phyloP scores from a whole-genome alignment of 805 yeast genomes.

The Cyberlindnera misumaiensis region DNA sequence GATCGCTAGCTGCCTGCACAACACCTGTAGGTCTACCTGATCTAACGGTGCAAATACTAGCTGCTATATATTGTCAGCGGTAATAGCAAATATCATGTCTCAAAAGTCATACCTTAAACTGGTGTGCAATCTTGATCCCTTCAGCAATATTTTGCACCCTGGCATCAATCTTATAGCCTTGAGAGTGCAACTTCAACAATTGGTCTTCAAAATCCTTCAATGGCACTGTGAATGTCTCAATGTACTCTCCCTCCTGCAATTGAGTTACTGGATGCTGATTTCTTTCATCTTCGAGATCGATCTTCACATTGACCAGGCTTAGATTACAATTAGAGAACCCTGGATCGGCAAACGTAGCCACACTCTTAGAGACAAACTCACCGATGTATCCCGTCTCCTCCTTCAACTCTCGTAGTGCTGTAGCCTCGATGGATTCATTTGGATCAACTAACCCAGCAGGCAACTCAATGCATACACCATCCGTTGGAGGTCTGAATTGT shows the following conservation, averaged over 20 bases:
- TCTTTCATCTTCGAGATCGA: constrained; percentile 60
- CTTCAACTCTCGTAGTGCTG: constrained; percentile 80
- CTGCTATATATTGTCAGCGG: too few species aligned
- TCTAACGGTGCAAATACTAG: too few species aligned
- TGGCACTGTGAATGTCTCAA: constrained; percentile 78
- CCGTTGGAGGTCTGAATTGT: constrained; percentile 91
- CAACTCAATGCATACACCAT: constrained; percentile 81
- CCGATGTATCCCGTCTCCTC: constrained; percentile 96
- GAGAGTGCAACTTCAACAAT: constrained; percentile 41
- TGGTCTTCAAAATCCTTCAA: constrained; percentile 48
- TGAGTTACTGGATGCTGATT: constrained; percentile 66
- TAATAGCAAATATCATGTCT: background rate
- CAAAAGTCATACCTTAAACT: constrained; percentile 19
- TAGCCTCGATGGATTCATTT: constrained; percentile 63
- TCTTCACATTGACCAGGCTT: constrained; percentile 68
- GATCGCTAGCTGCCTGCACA: too few species aligned
- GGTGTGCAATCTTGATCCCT: constrained; percentile 59
- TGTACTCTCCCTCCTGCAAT: constrained; percentile 87
- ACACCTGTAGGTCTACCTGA: too few species aligned
- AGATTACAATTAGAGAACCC: constrained; percentile 88
- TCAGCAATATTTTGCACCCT: constrained; percentile 81
- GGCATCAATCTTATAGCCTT: constrained; percentile 81
- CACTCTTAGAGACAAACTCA: constrained; percentile 38
- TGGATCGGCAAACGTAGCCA: constrained; percentile 65
- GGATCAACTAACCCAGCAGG: constrained; percentile 96